A percentile compares a stretch with the other conserved stretches of the same genome.
phyloP scores from a whole-genome alignment of 257 asterid genomes.

The Solanum pinnatisectum region DNA sequence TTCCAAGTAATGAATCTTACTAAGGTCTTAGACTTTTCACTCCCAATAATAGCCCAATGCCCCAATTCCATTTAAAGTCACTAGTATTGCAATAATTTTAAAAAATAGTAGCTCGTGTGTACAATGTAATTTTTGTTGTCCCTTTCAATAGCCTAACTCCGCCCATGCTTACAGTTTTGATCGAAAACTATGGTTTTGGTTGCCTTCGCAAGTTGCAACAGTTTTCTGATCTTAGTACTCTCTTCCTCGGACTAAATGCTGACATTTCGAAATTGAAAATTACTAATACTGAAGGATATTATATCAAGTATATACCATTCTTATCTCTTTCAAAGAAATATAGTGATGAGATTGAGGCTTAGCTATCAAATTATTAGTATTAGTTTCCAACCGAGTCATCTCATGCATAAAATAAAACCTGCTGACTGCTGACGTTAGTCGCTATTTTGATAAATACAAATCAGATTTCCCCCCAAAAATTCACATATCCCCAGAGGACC shows the following conservation, averaged over 20 bases:
- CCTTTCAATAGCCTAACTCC: not conserved
- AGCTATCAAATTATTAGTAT: not conserved
- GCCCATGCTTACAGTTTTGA: not conserved
- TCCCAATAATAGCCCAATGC: not conserved
- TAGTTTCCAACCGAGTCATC: not conserved
- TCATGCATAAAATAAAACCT: not conserved
- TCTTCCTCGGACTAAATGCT: not conserved
- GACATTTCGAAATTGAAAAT: not conserved
- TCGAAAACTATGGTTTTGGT: not conserved
- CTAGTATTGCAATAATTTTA: not conserved
- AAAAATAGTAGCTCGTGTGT: too few species aligned
- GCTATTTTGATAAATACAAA: not conserved
- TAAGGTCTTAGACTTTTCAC: not conserved
- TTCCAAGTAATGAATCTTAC: not conserved
- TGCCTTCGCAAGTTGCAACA: too few species aligned
- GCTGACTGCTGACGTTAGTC: not conserved
- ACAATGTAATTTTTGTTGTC: too few species aligned
- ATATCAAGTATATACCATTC: not conserved
- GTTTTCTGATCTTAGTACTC: too few species aligned
- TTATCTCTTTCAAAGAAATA: not conserved
- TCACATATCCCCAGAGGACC: not conserved
- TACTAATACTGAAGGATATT: not conserved
- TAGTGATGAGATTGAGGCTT: not conserved
- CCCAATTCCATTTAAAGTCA: not conserved
- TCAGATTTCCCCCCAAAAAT: not conserved